phyloP scores from a whole-genome alignment of 176 grass and related monocot genomes.

The Aegilops longissima region DNA sequence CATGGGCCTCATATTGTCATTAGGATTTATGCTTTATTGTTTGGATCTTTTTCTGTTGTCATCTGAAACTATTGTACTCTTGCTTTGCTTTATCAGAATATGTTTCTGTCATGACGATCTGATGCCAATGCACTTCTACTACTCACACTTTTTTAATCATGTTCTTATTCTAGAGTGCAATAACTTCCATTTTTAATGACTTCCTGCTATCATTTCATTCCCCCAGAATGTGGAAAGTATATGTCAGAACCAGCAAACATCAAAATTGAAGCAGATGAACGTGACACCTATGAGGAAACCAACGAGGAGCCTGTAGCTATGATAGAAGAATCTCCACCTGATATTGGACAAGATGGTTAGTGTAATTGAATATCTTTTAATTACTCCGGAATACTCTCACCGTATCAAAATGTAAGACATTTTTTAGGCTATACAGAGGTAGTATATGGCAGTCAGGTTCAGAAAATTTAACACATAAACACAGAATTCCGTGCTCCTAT shows the following conservation, averaged over 20 bases:
- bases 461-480: background rate
- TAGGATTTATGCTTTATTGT: background rate
- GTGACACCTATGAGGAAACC: conserved; percentile 69
- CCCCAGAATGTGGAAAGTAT: conserved; percentile 52
- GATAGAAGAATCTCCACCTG: conserved; percentile 81
- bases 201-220: conserved; percentile 11
- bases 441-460: background rate
- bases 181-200: background rate
- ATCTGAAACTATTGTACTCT: background rate
- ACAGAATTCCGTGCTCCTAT: background rate
- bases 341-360: conserved; percentile 59
- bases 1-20: background rate
- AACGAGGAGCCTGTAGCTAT: conserved; percentile 76
- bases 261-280: conserved; percentile 76
- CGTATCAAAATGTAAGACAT: no score
- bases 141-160: conserved; percentile 7
- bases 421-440: no score
- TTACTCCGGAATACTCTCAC: background rate
- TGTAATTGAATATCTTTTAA: conserved; percentile 11
- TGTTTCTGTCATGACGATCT: background rate
- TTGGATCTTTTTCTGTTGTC: conserved; percentile 6
- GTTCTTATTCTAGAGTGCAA: background rate
- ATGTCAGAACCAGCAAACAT: conserved; percentile 31
- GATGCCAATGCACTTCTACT: background rate
- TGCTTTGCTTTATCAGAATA: background rate